A percentile compares a stretch with the other conserved stretches of the same genome.
These are phyloP conservation scores for Ophiocordyceps camponoti-rufipedis DNA, from an alignment of 2,329 filamentous ascomycete species.

Conservation along the genomic window DNA sequence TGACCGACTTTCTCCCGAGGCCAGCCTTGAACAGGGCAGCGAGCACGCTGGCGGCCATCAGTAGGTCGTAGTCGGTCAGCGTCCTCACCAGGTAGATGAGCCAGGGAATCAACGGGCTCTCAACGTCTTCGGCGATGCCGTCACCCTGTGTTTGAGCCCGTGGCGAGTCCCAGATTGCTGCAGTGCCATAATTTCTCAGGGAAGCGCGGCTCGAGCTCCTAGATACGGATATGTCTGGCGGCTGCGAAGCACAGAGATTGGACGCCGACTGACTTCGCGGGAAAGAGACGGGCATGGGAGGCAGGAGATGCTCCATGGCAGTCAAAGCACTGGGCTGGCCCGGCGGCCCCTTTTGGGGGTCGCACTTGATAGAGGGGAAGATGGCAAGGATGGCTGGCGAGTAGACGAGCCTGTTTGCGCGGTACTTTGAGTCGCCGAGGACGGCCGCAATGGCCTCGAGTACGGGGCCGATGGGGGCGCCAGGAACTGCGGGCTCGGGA, in stretches of 20 bases:
- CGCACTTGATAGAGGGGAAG: conserved; percentile 42
- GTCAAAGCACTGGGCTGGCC: conserved; percentile 25
- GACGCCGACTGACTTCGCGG: conserved; percentile 10
- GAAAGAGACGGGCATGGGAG: conserved; percentile 28
- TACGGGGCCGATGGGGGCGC: conserved; percentile 45
- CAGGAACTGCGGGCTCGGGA: conserved; percentile 40
- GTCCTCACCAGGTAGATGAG: conserved; percentile 46
- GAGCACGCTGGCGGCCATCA: conserved; percentile 52
- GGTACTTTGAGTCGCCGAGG: conserved; percentile 60
- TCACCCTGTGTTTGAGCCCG: conserved; percentile 14
- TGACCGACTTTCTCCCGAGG: conserved; percentile 38
- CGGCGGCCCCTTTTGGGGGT: conserved; percentile 26
- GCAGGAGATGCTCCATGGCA: conserved; percentile 48
- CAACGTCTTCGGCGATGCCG: conserved; percentile 35
- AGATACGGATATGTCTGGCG: conserved; percentile 8
- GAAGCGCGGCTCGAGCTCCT: conserved; percentile 12
- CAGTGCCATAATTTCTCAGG: conserved; percentile 10
- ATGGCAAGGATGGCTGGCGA: conserved; percentile 52
- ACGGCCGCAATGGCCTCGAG: conserved; percentile 63
- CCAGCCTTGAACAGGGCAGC: conserved; percentile 52
- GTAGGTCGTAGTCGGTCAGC: conserved; percentile 35
- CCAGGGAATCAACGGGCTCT: conserved; percentile 58
- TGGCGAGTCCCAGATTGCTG: conserved; percentile 14
- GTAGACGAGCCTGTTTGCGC: conserved; percentile 52
- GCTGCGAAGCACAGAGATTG: conserved; percentile 6